phyloP scores from a whole-genome alignment of 495 filamentous ascomycete genomes.

The Aspergillus diversus region DNA sequence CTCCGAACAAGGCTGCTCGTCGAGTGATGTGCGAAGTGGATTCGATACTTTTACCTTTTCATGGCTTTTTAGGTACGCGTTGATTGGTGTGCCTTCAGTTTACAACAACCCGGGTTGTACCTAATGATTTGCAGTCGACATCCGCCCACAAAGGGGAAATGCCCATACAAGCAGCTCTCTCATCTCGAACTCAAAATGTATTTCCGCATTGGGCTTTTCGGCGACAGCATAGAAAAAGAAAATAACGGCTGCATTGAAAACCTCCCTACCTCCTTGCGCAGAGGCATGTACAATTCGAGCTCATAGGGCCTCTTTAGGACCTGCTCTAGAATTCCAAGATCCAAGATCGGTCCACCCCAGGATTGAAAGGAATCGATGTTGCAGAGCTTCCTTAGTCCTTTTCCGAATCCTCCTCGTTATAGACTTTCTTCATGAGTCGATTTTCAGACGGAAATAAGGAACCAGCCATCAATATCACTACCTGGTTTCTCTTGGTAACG shows the following conservation, averaged over 20 bases:
- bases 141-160: too few relatives aligned
- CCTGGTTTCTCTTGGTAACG: constrained; percentile 29
- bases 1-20: too few relatives aligned
- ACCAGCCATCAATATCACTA: constrained; percentile 33
- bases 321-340: neutral
- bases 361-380: neutral
- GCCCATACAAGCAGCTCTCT: too few relatives aligned
- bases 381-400: neutral
- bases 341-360: neutral
- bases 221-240: neutral
- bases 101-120: too few relatives aligned
- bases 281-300: neutral
- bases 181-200: neutral
- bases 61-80: too few relatives aligned
- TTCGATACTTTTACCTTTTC: too few relatives aligned
- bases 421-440: constrained; percentile 18
- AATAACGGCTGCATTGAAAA: neutral
- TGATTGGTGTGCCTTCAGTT: too few relatives aligned
- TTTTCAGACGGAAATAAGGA: constrained; percentile 27
- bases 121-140: too few relatives aligned
- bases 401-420: neutral
- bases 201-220: neutral
- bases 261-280: neutral
- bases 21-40: too few relatives aligned
- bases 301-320: neutral